These are phyloP conservation scores for Colletotrichum phormii DNA, from an alignment of 2,329 filamentous ascomycete genomes.

Conservation along the genomic window DNA sequence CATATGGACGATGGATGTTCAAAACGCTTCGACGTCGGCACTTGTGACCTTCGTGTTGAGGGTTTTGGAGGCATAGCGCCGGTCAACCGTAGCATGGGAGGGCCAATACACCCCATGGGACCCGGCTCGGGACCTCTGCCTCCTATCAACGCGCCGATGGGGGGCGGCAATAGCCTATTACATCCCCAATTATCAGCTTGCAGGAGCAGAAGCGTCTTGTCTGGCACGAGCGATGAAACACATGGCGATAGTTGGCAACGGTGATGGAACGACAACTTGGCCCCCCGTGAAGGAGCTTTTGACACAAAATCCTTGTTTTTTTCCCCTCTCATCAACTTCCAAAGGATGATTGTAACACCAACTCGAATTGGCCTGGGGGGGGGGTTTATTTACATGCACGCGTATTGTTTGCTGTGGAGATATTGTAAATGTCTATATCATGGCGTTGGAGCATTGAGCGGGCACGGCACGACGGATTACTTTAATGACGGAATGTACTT, in stretches of 20 bases:
- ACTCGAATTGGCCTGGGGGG: not conserved
- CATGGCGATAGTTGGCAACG: conserved; percentile 27
- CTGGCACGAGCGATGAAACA: conserved; percentile 14
- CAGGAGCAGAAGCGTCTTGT: conserved; percentile 14
- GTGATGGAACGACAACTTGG: not conserved
- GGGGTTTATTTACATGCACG: not conserved
- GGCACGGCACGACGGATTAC: not conserved
- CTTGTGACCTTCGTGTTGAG: conserved; percentile 57
- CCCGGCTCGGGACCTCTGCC: conserved; percentile 20
- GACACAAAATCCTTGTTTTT: not conserved
- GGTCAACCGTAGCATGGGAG: conserved; percentile 33
- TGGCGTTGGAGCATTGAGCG: conserved; percentile 1
- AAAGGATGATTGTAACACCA: conserved; percentile 8
- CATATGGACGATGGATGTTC: conserved; percentile 83
- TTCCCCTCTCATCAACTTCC: not conserved
- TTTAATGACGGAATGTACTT: not conserved
- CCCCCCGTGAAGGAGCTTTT: not conserved
- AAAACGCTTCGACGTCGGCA: conserved; percentile 71
- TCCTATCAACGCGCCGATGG: conserved; percentile 21
- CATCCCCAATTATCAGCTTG: conserved; percentile 14
- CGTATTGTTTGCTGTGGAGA: not conserved
- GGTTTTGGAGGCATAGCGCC: conserved; percentile 40
- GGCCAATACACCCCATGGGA: conserved; percentile 18
- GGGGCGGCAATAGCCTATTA: conserved; percentile 8
- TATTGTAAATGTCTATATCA: not conserved